Percentiles rank a stretch among this genome's conserved stretches.
Evolutionary conservation across 2,329 filamentous ascomycete species (phyloP).

Genomic region (Emergomyces africanus): DNA sequence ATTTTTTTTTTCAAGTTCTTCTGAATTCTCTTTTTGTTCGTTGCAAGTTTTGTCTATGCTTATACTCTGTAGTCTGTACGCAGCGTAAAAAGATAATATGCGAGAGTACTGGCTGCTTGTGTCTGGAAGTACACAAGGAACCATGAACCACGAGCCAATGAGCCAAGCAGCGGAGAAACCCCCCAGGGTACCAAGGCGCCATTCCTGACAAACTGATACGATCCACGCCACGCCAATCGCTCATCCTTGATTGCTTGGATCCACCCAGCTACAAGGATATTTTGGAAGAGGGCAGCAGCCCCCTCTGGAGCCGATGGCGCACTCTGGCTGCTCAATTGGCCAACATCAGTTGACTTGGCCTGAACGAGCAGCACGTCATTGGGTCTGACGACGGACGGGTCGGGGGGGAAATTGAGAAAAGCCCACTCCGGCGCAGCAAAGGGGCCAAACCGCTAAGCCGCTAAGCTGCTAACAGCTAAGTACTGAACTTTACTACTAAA

Average conservation of each 20-base stretch:
- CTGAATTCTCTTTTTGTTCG: too few species aligned
- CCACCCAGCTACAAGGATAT: not conserved
- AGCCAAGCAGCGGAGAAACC: too few species aligned
- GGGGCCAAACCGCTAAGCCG: not conserved
- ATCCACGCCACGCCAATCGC: constrained; percentile 2
- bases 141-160: too few species aligned
- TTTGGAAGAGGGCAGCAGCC: not conserved
- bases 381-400: not conserved
- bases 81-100: too few species aligned
- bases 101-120: too few species aligned
- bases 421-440: not conserved
- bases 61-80: too few species aligned
- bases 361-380: not conserved
- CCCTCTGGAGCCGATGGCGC: not conserved
- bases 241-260: too few species aligned
- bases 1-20: too few species aligned
- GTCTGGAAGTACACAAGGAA: too few species aligned
- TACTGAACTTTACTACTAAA: too few species aligned
- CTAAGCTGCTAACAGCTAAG: too few species aligned
- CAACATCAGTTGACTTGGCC: not conserved
- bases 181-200: not conserved
- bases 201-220: not conserved
- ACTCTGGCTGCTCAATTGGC: not conserved
- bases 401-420: not conserved
- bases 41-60: too few species aligned